Evolutionary conservation across 2,329 filamentous ascomycete species (phyloP).

Genomic region (Phyllosticta ampelicida): DNA sequence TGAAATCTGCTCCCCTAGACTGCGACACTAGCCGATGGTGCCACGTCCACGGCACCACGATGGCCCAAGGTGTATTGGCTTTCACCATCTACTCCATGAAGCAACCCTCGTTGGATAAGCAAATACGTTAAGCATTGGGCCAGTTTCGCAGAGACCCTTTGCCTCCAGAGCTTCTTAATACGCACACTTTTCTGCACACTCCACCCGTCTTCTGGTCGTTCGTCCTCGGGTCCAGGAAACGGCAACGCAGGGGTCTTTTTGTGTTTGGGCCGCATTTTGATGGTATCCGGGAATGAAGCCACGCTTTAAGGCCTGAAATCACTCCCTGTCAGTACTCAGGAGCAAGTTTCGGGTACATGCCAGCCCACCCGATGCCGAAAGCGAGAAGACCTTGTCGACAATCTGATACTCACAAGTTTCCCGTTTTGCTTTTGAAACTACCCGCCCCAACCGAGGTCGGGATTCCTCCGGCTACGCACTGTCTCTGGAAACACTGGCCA

Average conservation of each 20-base stretch:
- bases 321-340: neutral
- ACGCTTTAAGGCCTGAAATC: neutral
- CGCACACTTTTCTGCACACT: too few relatives aligned
- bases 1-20: neutral
- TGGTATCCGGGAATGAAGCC: neutral
- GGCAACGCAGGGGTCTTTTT: neutral
- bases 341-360: neutral
- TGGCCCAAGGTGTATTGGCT: neutral
- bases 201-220: neutral
- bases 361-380: neutral
- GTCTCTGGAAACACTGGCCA: too few relatives aligned
- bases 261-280: neutral
- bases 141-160: too few relatives aligned
- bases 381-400: neutral
- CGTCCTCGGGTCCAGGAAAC: neutral
- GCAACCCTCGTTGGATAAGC: neutral
- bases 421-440: neutral
- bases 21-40: neutral
- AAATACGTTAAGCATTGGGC: neutral
- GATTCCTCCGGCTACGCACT: too few relatives aligned
- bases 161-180: neutral
- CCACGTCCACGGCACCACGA: neutral
- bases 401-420: neutral
- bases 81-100: neutral
- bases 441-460: too few relatives aligned